Evolutionary conservation across 1,284 basidiomycete species (phyloP).

Genomic region (Lignosus rhinocerotis): DNA sequence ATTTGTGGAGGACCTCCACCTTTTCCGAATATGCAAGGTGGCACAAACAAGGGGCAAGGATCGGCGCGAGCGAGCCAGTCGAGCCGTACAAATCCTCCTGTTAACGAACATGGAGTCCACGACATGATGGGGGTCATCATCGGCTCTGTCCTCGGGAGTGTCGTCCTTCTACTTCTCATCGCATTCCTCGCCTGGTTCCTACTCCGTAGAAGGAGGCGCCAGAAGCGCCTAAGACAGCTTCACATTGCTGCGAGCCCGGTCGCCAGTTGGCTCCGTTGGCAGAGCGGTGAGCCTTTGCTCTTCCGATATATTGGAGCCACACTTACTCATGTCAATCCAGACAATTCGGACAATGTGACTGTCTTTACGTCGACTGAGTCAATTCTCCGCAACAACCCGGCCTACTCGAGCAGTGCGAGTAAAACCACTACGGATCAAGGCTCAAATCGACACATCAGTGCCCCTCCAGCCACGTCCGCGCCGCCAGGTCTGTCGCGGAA

Average conservation of each 20-base stretch:
- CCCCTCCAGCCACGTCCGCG: neutral
- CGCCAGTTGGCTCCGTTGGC: constrained; percentile 25
- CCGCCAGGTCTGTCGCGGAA: neutral
- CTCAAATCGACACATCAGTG: neutral
- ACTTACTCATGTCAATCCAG: neutral
- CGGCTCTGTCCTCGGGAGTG: constrained; percentile 17
- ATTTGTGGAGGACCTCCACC: constrained; percentile 30
- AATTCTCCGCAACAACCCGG: constrained; percentile 40
- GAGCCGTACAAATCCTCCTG: neutral
- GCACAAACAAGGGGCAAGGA: neutral
- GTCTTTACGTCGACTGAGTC: constrained; percentile 43
- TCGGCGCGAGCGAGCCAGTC: neutral
- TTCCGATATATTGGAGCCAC: neutral
- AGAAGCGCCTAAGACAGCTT: constrained; percentile 2
- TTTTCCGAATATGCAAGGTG: neutral
- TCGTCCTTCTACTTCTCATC: constrained; percentile 17
- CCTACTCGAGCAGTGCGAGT: constrained; percentile 21
- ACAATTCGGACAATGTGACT: constrained; percentile 20
- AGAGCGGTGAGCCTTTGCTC: constrained; percentile 13
- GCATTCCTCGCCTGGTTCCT: constrained; percentile 15
- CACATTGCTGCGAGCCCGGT: constrained; percentile 22
- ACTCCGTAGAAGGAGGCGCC: constrained; percentile 10
- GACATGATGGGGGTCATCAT: constrained; percentile 8
- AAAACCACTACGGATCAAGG: neutral
- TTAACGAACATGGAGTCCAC: neutral